A percentile compares a stretch with the other conserved stretches of the same genome.
phyloP scores from a whole-genome alignment of 176 grass and related monocot species.

The Oryza glaberrima region DNA sequence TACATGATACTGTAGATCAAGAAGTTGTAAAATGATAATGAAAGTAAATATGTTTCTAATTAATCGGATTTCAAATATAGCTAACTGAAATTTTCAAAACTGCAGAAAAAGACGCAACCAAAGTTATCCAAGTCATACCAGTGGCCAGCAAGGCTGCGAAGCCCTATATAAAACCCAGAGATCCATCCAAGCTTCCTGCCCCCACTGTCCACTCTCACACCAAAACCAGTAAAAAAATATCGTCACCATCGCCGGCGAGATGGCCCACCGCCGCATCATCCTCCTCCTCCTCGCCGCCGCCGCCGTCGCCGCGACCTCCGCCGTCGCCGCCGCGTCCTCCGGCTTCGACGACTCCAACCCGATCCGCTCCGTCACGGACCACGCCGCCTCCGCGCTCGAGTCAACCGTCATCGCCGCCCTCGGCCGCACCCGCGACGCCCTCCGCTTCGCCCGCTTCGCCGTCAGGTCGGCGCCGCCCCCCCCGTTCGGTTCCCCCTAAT shows the following conservation, averaged over 20 bases:
- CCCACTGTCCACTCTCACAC: not conserved
- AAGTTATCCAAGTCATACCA: not conserved
- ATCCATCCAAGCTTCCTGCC: not conserved
- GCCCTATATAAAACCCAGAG: constrained; percentile 13
- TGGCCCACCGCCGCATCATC: constrained; percentile 46
- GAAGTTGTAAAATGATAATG: no score
- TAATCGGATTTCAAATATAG: no score
- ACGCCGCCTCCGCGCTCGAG: constrained; percentile 64
- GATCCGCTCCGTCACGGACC: constrained; percentile 80
- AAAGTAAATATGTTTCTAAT: no score
- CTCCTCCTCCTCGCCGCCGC: constrained; percentile 50
- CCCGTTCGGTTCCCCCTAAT: no score
- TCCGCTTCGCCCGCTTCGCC: constrained; percentile 77
- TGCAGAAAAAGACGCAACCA: not conserved
- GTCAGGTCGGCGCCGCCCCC: constrained; percentile 47
- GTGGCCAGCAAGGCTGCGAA: not conserved
- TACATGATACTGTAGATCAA: no score
- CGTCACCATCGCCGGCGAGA: constrained; percentile 28
- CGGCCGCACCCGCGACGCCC: constrained; percentile 68
- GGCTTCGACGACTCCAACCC: constrained; percentile 62
- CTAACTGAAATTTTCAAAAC: not conserved
- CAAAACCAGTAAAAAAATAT: constrained; percentile 27
- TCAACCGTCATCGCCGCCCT: constrained; percentile 67
- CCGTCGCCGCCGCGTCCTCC: constrained; percentile 9
- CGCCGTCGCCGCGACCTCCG: constrained; percentile 26